Conservation (phyloP, 306 rosid genomes). For the Vicia sativa region DNA sequence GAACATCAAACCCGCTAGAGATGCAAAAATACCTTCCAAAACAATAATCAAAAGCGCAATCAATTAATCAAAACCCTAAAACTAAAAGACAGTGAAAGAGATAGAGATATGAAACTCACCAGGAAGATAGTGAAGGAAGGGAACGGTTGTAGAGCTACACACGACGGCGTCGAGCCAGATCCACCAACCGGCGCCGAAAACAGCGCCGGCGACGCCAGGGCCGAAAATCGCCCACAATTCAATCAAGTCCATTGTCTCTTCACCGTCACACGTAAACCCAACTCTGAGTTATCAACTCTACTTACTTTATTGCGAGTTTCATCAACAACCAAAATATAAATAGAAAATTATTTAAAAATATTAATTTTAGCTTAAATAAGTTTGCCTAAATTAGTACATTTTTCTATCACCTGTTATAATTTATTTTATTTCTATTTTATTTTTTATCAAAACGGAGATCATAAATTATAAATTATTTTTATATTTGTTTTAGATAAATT, state of each 20-base stretch:
- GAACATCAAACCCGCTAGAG: slow-evolving; percentile 96
- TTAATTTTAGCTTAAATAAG: too few species aligned
- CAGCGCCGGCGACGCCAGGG: slow-evolving; percentile 88
- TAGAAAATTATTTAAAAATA: too few species aligned
- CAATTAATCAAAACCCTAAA: slow-evolving; percentile 54
- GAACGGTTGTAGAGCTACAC: slow-evolving; percentile 76
- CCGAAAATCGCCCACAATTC: slow-evolving; percentile 98
- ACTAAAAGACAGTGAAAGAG: not conserved
- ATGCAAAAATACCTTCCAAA: slow-evolving; percentile 79
- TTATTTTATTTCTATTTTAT: too few species aligned
- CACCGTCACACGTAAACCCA: not conserved
- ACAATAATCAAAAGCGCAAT: slow-evolving; percentile 30
- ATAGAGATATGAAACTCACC: slow-evolving; percentile 43
- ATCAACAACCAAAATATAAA: too few species aligned
- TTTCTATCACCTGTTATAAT: too few species aligned
- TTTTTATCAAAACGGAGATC: too few species aligned
- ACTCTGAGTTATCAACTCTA: not conserved
- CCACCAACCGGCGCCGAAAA: slow-evolving; percentile 99
- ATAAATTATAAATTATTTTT: too few species aligned
- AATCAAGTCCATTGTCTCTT: slow-evolving; percentile 59
- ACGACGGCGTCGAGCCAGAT: slow-evolving; percentile 99
- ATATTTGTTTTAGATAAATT: too few species aligned
- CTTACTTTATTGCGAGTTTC: too few species aligned
- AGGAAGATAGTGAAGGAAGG: slow-evolving; percentile 93
- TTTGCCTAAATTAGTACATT: too few species aligned